Base-by-base conservation (phyloP, 2,329 filamentous ascomycete genomes). In the Nemania sp. region DNA sequence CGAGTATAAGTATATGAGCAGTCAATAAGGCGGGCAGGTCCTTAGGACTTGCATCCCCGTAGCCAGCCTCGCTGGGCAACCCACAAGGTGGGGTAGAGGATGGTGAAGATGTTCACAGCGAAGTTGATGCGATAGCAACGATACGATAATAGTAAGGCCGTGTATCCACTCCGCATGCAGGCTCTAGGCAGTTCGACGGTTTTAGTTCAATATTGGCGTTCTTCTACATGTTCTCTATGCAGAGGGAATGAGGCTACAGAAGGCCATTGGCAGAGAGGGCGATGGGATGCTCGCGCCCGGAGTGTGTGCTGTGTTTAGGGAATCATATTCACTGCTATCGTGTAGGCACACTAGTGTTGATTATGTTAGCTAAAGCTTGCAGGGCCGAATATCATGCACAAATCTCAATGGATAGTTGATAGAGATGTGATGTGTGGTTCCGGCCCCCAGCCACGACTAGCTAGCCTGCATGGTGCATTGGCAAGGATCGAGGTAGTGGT, bases 31-130 rank as follows among this genome's bases (percentile, higher is more conserved):
- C 15, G 29, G 29, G 11, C 21, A 21, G 37, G 42, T 42, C n/a
- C 45, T n/a, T 39, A 17, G 11, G 9, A 17, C n/a, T n/a, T 52
- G 32, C 7, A 29, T 29, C 15, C 47, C 21, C 13, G 20, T 21
- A 11, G 13, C 29, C 18, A 62, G 60, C 60, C 56, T 59, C 49
- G 60, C 29, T 43, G 47, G 59, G 59, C 59, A 42, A 15, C 51
- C 12, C 13, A 2, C 10, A 10, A 35, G 5, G 43, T 32, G 32
- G 40, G 32, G 47, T 29, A 12, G 18, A 43, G 18, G 39, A 56
- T n/a, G 21, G 3, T 59, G 29, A 35, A 42, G 17, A 29, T 17
- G 15, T 13, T 3, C 6, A 47, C 20, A 35, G 20, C 7, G 15
- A 20, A 47, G 12, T 12, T 29, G 48, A 25, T 32, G n/a, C 49